Base-by-base conservation (phyloP, 108 stramenopile species). In the Conticribra weissflogii region DNA sequence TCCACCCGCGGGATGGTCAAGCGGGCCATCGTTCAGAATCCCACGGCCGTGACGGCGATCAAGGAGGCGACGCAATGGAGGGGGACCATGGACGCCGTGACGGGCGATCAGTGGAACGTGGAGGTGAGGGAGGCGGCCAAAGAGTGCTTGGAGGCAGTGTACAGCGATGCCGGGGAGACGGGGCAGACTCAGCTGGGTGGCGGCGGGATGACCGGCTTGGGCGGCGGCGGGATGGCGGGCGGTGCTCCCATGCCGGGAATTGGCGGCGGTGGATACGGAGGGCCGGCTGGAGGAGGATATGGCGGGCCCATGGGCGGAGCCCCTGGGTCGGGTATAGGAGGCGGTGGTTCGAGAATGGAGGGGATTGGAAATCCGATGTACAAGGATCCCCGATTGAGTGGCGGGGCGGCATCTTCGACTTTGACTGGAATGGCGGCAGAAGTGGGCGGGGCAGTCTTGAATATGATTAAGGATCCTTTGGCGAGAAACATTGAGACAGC, bases 101-200 rank as follows among this genome's bases (percentile, higher is more conserved):
- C 94, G 17, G 98, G 98, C 0, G 98, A 99, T 71, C 90, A 96
- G 55, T 89, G 88, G 36, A 93, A 96, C 71, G 81, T 90, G 34
- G 79, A 84, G 50, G 97, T 99, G 18, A 67, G 97, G 23, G 84
- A 84, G 60, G 95, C 96, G 17, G 98, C 98, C 8, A 97, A 97
- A 78, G 98, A 98, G 32, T 93, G 95, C 21, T 59, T 99, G 61
- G 98, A 99, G 60, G 96, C 91, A 22, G 73, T 99, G 16, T 98
- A 93, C 59, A 83, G 82, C 36, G 93, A 96, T 66, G 82, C 90
- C 7, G 76, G 68, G 2, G 66, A 46, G 25, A 57, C 28, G n/a
- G 49, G 30, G 34, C 36, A 41, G 36, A 12, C 8, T 28, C 67
- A 23, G 27, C 23, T 24, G 36, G 23, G 32, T 1, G 41, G 64